Base-by-base conservation (phyloP, 768 basidiomycete species). In the Pholiota molesta region DNA sequence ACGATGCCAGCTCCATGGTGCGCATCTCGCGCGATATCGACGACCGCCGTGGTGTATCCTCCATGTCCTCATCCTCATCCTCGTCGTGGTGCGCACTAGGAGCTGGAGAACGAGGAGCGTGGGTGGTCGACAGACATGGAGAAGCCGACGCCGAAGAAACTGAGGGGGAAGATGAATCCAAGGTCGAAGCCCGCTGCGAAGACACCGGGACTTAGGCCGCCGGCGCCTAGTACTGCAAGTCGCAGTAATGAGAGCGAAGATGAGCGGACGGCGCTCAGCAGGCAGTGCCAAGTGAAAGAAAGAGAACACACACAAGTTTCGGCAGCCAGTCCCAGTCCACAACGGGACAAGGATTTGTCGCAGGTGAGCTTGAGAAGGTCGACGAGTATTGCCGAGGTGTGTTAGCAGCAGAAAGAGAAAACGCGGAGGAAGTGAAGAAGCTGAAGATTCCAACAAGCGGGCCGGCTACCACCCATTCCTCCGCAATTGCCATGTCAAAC, bases 311-410 rank as follows among this genome's bases (percentile, higher is more conserved):
- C 29, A 49, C 19, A 8, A n/a, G n/a, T n/a, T n/a, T n/a, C n/a
- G n/a, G n/a, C n/a, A 57, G 26, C 21, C 33, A n/a, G 47, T 37
- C 35, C n/a, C n/a, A n/a, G n/a, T n/a, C 11, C 26, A 21, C 13
- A 19, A n/a, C 3, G 2, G 56, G 61, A 21, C 61, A 61, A 5
- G 39, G 70, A 71, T 26, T n/a, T n/a, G 9, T 47, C 58, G 9
- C 65, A 66, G 39, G 17, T 68, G 28, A 47, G 31, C 0, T 21
- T 66, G n/a, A 56, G 60, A 45, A 61, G 66, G 26, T 64, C 66
- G 8, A 53, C 51, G 42, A 66, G 66, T 44, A 66, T 60, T 13
- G 63, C 69, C 0, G 62, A 63, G 19, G 55, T 57, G 9, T 59
- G 66, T n/a, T n/a, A n/a, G n/a, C n/a, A n/a, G n/a, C n/a, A n/a